Base-by-base conservation (phyloP, 805 yeast genomes). In the Candida verbasci region DNA sequence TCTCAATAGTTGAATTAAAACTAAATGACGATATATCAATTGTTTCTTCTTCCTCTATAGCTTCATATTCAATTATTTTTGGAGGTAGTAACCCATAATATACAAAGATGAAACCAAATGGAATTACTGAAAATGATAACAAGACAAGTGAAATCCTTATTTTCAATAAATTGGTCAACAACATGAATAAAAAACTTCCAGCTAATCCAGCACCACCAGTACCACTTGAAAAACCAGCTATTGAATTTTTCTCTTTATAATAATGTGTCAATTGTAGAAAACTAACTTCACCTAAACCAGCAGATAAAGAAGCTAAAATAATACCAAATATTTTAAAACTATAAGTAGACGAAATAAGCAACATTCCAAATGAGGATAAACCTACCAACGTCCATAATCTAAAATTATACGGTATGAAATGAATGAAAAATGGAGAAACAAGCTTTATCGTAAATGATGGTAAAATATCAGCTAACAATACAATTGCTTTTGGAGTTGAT, bases 181-280 rank as follows among this genome's bases (percentile, higher is more conserved):
- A 46, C 71, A 91, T 50, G 51, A 76, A 89, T 10, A 74, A 52
- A 36, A 83, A 85, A 38, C 89, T 78, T 0, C 97, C 98, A 14
- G 76, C 72, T 4, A 91, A 56, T 0, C 98, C 98, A 1, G 98
- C 97, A 14, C 87, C 95, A 3, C 98, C 97, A 0, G 97, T 91
- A 1, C 98, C 98, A 6, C 88, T 76, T 15, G 95, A 84, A 78
- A 94, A 91, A 0, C 95, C 97, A 34, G 81, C 78, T 31, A 91
- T 64, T 3, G 94, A 68, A n/a, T 54, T 46, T 12, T 68, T 67
- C 14, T 68, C 71, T n/a, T 45, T 38, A 55, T 78, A 87, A 48
- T 68, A 82, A 53, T 89, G 96, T 1, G 96, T 86, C 56, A 91
- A 62, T 55, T 86, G 95, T 29, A 91, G 60, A 46, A 91, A 91